Conservation (phyloP, 2,329 filamentous ascomycete genomes). For the Parascedosporium putredinis region DNA sequence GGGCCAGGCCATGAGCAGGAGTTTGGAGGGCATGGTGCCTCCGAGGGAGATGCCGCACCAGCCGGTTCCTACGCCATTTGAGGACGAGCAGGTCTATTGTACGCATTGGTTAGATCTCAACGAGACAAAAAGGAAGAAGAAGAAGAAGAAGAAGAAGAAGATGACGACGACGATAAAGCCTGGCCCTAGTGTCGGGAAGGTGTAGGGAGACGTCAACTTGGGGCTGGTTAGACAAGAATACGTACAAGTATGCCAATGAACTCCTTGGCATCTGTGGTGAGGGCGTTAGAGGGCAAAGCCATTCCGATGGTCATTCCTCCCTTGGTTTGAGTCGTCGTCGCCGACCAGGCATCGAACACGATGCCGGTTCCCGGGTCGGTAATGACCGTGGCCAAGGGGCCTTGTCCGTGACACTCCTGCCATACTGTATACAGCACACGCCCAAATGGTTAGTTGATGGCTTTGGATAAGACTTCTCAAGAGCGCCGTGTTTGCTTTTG, state of each 20-base stretch:
- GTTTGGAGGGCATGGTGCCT: constrained; percentile 44
- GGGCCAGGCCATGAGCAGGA: constrained; percentile 49
- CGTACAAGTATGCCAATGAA: constrained; percentile 49
- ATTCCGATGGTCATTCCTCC: constrained; percentile 43
- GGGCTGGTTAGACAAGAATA: too few relatives aligned
- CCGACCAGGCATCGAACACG: constrained; percentile 39
- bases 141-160: background rate
- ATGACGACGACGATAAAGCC: background rate
- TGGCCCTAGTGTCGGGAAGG: constrained; percentile 2
- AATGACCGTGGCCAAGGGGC: constrained; percentile 18
- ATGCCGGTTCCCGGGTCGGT: constrained; percentile 40
- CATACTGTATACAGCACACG: too few relatives aligned
- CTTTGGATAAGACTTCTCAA: background rate
- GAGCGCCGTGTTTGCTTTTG: background rate
- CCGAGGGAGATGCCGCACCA: constrained; percentile 49
- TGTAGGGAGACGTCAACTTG: too few relatives aligned
- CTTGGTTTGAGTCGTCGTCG: constrained; percentile 21
- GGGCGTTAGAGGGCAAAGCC: constrained; percentile 38
- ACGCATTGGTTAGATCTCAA: constrained; percentile 2
- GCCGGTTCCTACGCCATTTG: constrained; percentile 34
- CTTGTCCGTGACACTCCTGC: constrained; percentile 10
- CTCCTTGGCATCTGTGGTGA: constrained; percentile 36
- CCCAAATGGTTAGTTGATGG: background rate
- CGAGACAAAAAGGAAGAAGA: background rate
- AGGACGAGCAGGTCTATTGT: constrained; percentile 32